Base-by-base conservation (phyloP, 805 yeast species). In the Lipomyces spencermartinsiae region DNA sequence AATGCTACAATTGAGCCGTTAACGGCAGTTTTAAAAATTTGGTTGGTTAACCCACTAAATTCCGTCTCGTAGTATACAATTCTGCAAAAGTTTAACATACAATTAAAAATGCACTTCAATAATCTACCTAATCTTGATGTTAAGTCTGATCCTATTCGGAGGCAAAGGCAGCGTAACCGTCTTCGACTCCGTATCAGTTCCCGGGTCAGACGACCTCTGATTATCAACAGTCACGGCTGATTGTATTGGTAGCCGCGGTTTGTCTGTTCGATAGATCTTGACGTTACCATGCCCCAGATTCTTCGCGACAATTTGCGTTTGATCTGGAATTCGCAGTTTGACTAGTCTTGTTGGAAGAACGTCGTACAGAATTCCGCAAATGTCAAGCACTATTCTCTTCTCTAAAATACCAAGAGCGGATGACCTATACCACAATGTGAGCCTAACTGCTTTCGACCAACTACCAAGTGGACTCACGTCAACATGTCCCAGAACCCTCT, bases 401-500 rank as follows among this genome's bases (percentile, higher is more conserved):
- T 87, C 88, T 55, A 84, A 79, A 1, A 91, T 78, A 12, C 90
- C 84, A 22, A 88, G 76, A 1, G 90, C 86, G 0, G 90, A 82
- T 73, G 88, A 90, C 49, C 49, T 43, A 16, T 43, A 14, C 1
- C 43, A 43, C n/a, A 25, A 43, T n/a, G n/a, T 43, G 7, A 43
- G 49, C 22, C 22, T 43, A 43, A 4, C 16, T n/a, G n/a, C n/a
- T 16, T 43, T 19, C 22, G 10, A 6, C 7, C 49, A 4, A n/a
- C 8, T 1, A 22, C 49, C 22, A n/a, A 43, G 49, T 19, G 9
- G 9, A 43, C 49, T 43, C 49, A 43, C 6, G 68, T 62, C 8
- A 93, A 76, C 9, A 88, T 82, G 57, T 84, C 82, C 97, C 97
- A 93, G 1, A 95, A 73, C 8, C 84, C 83, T 1, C 76, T 73